Percentiles rank a stretch among this genome's conserved stretches.
Conservation (phyloP, 176 grass and related monocot genomes). For the Musa troglodytarum region DNA sequence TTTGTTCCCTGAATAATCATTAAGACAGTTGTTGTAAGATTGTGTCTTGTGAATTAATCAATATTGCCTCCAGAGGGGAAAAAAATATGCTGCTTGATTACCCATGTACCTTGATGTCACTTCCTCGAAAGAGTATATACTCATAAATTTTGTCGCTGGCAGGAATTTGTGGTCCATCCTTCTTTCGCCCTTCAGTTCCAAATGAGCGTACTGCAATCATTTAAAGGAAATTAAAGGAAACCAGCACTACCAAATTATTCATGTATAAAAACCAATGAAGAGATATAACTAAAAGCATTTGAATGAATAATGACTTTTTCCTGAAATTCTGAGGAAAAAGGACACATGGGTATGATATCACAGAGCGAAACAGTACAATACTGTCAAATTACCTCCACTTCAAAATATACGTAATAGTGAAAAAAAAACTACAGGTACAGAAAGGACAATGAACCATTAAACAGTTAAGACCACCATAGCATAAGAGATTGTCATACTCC, state of each 20-base stretch:
- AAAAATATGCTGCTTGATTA: neutral
- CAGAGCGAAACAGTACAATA: no score
- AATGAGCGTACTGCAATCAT: slow-evolving; percentile 57
- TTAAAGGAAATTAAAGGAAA: neutral
- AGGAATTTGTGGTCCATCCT: slow-evolving; percentile 63
- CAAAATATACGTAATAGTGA: no score
- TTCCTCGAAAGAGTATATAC: slow-evolving; percentile 78
- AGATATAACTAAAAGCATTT: neutral
- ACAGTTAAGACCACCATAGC: no score
- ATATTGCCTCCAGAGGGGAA: neutral
- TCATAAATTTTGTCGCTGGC: slow-evolving; percentile 66
- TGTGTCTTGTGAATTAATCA: no score
- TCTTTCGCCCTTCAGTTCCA: slow-evolving; percentile 85
- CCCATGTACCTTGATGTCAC: slow-evolving; percentile 66
- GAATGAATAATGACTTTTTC: neutral
- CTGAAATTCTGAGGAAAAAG: no score
- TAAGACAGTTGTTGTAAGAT: no score
- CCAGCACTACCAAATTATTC: neutral
- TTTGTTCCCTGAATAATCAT: no score
- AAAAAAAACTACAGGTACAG: no score
- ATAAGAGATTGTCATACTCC: no score
- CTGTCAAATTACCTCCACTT: no score
- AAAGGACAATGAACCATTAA: no score
- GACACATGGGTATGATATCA: no score
- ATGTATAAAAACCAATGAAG: neutral